phyloP scores from a whole-genome alignment of 495 filamentous ascomycete species.

The Rhizodiscina lignyota region DNA sequence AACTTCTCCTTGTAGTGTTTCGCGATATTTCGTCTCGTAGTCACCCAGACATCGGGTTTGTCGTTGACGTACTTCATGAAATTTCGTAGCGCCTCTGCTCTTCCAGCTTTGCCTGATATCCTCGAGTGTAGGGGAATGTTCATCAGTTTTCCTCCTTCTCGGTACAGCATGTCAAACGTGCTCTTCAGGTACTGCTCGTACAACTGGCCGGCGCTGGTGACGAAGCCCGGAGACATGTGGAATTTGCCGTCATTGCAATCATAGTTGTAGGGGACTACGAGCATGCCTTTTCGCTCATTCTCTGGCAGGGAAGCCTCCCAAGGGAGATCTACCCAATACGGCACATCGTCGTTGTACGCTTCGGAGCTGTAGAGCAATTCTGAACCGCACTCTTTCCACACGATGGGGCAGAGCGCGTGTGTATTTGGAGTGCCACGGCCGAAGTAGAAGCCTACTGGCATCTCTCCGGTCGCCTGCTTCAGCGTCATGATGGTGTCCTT shows the following conservation, averaged over 20 bases:
- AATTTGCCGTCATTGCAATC: conserved; percentile 19
- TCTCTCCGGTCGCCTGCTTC: conserved; percentile 15
- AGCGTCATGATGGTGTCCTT: conserved; percentile 14
- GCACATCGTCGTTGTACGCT: conserved; percentile 20
- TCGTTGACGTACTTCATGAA: conserved; percentile 18
- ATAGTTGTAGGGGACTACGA: conserved; percentile 17
- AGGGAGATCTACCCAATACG: conserved; percentile 18
- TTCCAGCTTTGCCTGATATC: conserved; percentile 17
- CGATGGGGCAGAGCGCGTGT: conserved; percentile 11
- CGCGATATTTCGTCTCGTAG: conserved; percentile 16
- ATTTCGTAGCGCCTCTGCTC: conserved; percentile 15
- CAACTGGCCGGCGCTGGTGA: conserved; percentile 8
- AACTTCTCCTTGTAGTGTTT: conserved; percentile 13
- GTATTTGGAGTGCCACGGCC: conserved; percentile 17
- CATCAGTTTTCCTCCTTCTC: conserved; percentile 21
- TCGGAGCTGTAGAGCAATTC: conserved; percentile 15
- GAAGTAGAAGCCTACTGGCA: conserved; percentile 18
- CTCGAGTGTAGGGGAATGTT: conserved; percentile 17
- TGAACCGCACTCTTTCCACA: conserved; percentile 11
- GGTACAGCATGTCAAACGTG: conserved; percentile 18
- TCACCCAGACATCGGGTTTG: conserved; percentile 19
- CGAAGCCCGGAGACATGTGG: conserved; percentile 18
- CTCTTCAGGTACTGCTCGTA: conserved; percentile 17
- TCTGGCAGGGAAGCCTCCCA: conserved; percentile 12
- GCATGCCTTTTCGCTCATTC: conserved; percentile 14